These are phyloP conservation scores for Bretschneidera sinensis DNA, from an alignment of 345 rosid genomes.

Conservation along the genomic window DNA sequence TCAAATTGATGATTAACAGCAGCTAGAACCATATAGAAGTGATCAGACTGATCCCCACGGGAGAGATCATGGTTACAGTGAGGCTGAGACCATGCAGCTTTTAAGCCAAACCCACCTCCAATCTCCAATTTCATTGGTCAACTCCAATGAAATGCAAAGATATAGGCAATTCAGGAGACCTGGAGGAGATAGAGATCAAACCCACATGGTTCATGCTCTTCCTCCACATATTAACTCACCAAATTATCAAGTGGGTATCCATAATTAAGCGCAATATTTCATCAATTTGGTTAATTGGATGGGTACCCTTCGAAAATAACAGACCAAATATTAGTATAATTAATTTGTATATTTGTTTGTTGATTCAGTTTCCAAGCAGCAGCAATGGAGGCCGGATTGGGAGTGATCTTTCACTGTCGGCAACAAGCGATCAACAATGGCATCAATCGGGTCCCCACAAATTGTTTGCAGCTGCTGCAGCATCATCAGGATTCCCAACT, in stretches of 20 bases:
- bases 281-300: too few relatives aligned
- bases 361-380: constrained; percentile 50
- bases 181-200: too few relatives aligned
- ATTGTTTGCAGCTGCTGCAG: constrained; percentile 84
- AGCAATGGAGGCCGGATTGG: constrained; percentile 54
- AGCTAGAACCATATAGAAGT: too few relatives aligned
- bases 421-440: constrained; percentile 39
- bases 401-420: constrained; percentile 57
- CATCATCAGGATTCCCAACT: constrained; percentile 99
- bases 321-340: too few relatives aligned
- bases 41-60: constrained; percentile 4
- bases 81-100: constrained; percentile 48
- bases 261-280: neutral
- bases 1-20: constrained; percentile 16
- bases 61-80: constrained; percentile 32
- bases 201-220: constrained; percentile 29
- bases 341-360: too few relatives aligned
- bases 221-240: constrained; percentile 33
- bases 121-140: constrained; percentile 34
- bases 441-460: constrained; percentile 49
- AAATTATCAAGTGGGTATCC: constrained; percentile 28
- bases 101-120: constrained; percentile 54
- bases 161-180: constrained; percentile 35
- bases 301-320: too few relatives aligned
- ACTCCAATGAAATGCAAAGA: constrained; percentile 28